phyloP scores from a whole-genome alignment of 2,329 filamentous ascomycete genomes.

The Drechslerella stenobrocha region DNA sequence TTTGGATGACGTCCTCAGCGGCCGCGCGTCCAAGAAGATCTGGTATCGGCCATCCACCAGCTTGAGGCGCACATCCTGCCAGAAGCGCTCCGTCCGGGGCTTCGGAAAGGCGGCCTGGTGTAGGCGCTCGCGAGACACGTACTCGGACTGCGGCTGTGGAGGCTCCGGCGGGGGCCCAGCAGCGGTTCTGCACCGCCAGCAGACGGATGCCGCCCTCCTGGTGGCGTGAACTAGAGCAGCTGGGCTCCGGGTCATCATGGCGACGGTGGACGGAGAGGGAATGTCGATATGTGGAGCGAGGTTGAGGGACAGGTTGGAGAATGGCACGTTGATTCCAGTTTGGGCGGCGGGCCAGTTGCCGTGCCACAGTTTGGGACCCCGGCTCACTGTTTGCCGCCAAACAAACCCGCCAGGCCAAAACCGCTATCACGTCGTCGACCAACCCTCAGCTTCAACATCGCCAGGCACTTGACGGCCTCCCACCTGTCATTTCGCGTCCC shows the following conservation, averaged over 20 bases:
- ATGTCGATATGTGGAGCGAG: neutral
- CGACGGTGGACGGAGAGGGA: neutral
- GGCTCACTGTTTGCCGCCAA: slow-evolving; percentile 10
- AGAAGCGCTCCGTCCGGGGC: slow-evolving; percentile 41
- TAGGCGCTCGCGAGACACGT: slow-evolving; percentile 17
- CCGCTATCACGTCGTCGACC: neutral
- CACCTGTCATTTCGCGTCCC: neutral
- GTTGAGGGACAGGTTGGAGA: neutral
- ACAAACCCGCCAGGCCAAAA: neutral
- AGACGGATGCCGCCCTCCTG: slow-evolving; percentile 14
- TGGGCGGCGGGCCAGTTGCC: slow-evolving; percentile 7
- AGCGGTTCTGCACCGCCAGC: slow-evolving; percentile 41
- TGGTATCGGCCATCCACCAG: slow-evolving; percentile 29
- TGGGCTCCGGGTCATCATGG: slow-evolving; percentile 38
- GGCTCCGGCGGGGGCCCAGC: slow-evolving; percentile 39
- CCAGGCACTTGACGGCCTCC: neutral
- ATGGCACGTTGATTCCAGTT: slow-evolving; percentile 18
- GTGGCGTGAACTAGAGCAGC: slow-evolving; percentile 21
- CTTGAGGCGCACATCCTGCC: slow-evolving; percentile 39
- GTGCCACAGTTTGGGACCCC: slow-evolving; percentile 18
- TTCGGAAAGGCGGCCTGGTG: slow-evolving; percentile 28
- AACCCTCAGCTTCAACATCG: neutral
- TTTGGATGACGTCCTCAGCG: slow-evolving; percentile 63
- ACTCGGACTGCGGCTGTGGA: slow-evolving; percentile 32
- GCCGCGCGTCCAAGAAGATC: slow-evolving; percentile 65